Conservation (phyloP, 2,329 filamentous ascomycete genomes). For the Alternaria rosae region DNA sequence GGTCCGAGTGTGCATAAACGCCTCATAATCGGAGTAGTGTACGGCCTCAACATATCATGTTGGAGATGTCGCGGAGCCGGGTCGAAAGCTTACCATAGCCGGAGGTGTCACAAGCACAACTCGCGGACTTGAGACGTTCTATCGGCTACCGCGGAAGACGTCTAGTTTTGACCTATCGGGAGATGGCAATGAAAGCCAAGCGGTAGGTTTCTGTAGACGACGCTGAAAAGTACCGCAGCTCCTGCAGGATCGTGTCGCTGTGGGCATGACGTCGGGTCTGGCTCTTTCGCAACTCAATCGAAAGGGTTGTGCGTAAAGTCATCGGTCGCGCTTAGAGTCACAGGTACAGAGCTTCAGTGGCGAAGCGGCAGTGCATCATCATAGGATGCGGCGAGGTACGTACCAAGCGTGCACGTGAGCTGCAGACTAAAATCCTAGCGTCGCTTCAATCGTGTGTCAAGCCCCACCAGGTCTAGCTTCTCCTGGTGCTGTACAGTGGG, state of each 20-base stretch:
- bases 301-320: not conserved
- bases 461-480: conserved; percentile 13
- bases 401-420: conserved; percentile 21
- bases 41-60: conserved; percentile 4
- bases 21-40: not conserved
- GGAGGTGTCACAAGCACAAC: conserved; percentile 19
- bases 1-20: not conserved
- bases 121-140: conserved; percentile 13
- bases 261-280: not conserved
- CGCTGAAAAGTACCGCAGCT: conserved; percentile 7
- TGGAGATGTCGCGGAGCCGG: conserved; percentile 19
- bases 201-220: not conserved
- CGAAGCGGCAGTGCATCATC: conserved; percentile 10
- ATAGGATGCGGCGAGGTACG: conserved; percentile 24
- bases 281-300: conserved; percentile 3
- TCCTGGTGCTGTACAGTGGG: conserved; percentile 9
- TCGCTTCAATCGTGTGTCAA: conserved; percentile 11
- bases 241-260: not conserved
- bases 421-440: conserved; percentile 14
- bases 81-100: conserved; percentile 17
- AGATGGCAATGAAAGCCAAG: conserved; percentile 8
- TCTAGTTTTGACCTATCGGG: conserved; percentile 7
- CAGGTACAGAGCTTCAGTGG: conserved; percentile 12
- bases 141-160: conserved; percentile 12
- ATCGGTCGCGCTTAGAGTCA: conserved; percentile 8